Base-by-base conservation (phyloP, 176 grass and related monocot species). In the Eragrostis nindensis region DNA sequence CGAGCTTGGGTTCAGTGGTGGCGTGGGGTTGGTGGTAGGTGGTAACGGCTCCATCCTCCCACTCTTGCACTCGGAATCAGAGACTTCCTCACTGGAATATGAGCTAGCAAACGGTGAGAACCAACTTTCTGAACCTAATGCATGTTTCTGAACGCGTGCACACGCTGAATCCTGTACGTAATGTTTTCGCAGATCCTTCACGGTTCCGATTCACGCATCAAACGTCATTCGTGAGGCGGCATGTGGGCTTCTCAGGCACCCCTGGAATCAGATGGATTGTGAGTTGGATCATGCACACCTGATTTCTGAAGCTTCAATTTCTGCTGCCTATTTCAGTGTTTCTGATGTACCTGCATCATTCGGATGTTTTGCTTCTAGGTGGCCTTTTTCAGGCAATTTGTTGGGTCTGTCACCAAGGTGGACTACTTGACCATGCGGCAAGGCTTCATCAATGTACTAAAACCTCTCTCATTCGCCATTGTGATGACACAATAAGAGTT, bases 381-480 rank as follows among this genome's bases (percentile, higher is more conserved):
- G 55, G 86, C 87, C 1, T 97, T 97, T 71, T 83, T 98, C 83
- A 92, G 92, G 88, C 95, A 94, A 50, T 98, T 98, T 81, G 90
- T 98, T 50, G 83, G 78, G 19, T 98, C 95, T 3, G 92, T 98
- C 63, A 85, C 71, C 25, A 94, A 94, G 86, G 84, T 91, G 43
- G 95, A 98, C 71, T 98, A 98, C 86, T 62, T 98, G 42, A 91
- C 88, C 60, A 75, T 98, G 90, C 88, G 92, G 16, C 84, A 91
- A 75, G 95, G 92, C 17, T 98, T 98, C 83, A 98, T 98, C 88
- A 94, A 89, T 62, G 92, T 93, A 75, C 53, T 24, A 30, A n/a
- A 77, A 55, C 42, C 30, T 39, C 63, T 68, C 54, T 22, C 32
- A 70, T 12, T 83, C 61, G 1, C 74, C 24, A 16, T 73, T 57